These are phyloP conservation scores for Prunus salicina DNA, from an alignment of 306 rosid species.

Conservation along the genomic window DNA sequence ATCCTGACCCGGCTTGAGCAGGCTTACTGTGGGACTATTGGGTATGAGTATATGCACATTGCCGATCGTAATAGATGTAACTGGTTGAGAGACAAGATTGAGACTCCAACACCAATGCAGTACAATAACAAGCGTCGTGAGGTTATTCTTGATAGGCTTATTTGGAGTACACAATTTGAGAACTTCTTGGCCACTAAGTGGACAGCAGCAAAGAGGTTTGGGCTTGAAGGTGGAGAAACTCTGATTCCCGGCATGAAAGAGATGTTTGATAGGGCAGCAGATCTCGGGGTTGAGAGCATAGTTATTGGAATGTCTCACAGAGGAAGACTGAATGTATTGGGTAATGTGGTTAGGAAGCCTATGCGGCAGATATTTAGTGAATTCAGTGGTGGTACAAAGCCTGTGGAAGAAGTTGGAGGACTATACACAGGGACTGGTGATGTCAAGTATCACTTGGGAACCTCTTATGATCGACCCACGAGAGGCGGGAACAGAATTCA, in stretches of 20 bases:
- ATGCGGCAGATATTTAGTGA: constrained; percentile 83
- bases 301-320: constrained; percentile 95
- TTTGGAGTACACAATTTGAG: constrained; percentile 91
- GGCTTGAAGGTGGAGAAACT: constrained; percentile 93
- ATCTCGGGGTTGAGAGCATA: constrained; percentile 95
- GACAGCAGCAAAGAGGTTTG: constrained; percentile 91
- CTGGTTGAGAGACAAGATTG: constrained; percentile 90
- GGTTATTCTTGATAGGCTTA: constrained; percentile 86
- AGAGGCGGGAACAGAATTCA: constrained; percentile 84
- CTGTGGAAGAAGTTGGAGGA: constrained; percentile 74
- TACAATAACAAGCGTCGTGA: constrained; percentile 69
- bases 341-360: constrained; percentile 91
- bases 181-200: constrained; percentile 93
- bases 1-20: constrained; percentile 93
- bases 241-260: constrained; percentile 96
- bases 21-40: constrained; percentile 93
- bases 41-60: constrained; percentile 95
- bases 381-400: constrained; percentile 75
- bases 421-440: constrained; percentile 96
- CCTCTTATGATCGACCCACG: constrained; percentile 91
- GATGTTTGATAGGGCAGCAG: constrained; percentile 88
- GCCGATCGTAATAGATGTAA: constrained; percentile 82
- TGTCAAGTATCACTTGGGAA: constrained; percentile 93
- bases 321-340: constrained; percentile 83
- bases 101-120: constrained; percentile 70